Base-by-base conservation (phyloP, 768 basidiomycete genomes). In the Boletus rubescentipes region DNA sequence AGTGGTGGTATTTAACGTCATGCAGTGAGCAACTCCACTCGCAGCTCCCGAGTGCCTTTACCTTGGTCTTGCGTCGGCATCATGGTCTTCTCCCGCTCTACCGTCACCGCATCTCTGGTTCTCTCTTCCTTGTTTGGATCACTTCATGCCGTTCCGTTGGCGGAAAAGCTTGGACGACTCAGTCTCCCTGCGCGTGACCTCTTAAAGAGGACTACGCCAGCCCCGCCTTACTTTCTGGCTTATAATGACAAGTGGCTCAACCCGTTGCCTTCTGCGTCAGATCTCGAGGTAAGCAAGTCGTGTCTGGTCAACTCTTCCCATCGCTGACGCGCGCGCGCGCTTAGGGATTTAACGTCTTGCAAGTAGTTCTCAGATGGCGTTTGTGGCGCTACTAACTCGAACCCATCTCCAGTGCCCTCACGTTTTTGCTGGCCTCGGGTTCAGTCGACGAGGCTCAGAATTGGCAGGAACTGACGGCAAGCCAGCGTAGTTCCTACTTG, bases 181-280 rank as follows among this genome's bases (percentile, higher is more conserved):
- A 70, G 55, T 46, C 58, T 58, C 2, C 1, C 20, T 18, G 64
- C 68, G 23, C 67, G 60, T 40, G 53, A 58, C 32, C 14, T 68
- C 8, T 36, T 67, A 9, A 63, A 55, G 58, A 55, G 52, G 26
- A 26, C 66, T 3, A 63, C 57, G 1, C 75, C 77, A 0, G 73
- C 75, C 20, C 72, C 82, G 1, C 84, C 85, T 23, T 73, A 78
- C 57, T 86, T 74, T 39, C 38, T 77, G 23, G 64, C 70, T 14
- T 78, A 78, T 61, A 70, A 72, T 40, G 77, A 78, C 48, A 49
- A 53, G 18, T 82, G 65, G 51, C 73, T 79, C 12, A 71, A 68
- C 48, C 78, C 79, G 1, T 63, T 67, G 0, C 84, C 86, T 2
- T 63, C 71, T 2, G 67, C 73, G 6, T 71, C 81, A 26, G 61